Base-by-base conservation (phyloP, 129 eudicot genomes). In the Saposhnikovia divaricata region DNA sequence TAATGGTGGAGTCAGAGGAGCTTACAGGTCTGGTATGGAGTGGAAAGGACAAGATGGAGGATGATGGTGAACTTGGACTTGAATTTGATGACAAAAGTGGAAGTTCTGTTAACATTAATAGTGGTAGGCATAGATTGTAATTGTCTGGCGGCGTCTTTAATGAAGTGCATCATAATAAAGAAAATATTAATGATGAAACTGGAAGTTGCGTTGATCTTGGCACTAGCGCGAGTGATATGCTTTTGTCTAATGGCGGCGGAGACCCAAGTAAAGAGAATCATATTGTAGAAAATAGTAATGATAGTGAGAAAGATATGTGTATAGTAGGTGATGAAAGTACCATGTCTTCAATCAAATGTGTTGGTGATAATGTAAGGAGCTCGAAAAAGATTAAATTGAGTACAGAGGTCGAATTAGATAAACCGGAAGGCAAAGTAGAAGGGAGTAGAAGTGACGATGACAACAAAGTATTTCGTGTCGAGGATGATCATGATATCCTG, bases 1-100 rank as follows among this genome's bases (percentile, higher is more conserved):
- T 91, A 66, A 80, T 84, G 23, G 82, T 46, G 42, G 87, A 93
- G 81, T 75, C 87, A 78, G 77, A 78, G 84, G 80, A 72, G 82
- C 84, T 83, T 72, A 78, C 74, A 37, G 76, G 48, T 69, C 57
- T 73, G 57, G 50, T 81, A 21, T n/a, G 69, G 23, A 39, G 80
- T 77, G 79, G 73, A n/a, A n/a, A 37, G 75, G 76, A 65, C 53
- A 74, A 42, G 78, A 79, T 34, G 21, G 80, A 63, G 75, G 83
- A 59, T 48, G 79, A 65, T 38, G 84, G 47, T 31, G 47, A 85
- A 46, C 21, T 74, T 40, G 79, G 63, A 50, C 4, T 75, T 48
- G 78, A 78, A 69, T 59, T 53, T 44, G 77, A 51, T 48, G 80
- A 66, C 37, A 61, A 25, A 76, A 43, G 77, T 77, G 78, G 73